These are phyloP conservation scores for Capsicum pubescens DNA, from an alignment of 257 asterid genomes.

Conservation along the genomic window DNA sequence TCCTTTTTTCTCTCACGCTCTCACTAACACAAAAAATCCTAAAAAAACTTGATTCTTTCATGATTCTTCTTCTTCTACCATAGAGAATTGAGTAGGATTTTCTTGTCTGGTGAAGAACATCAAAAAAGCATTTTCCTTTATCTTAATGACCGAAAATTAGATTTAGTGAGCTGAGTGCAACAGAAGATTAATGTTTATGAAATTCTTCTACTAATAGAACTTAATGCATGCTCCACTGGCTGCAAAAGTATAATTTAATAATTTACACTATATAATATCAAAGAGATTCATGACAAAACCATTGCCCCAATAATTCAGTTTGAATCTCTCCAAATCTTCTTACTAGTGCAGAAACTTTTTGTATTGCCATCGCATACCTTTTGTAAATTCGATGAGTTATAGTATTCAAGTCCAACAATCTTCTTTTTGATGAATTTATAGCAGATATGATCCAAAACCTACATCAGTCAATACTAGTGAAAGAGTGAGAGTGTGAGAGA, in stretches of 20 bases:
- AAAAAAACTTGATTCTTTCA: no score
- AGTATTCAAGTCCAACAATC: background rate
- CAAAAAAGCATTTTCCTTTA: no score
- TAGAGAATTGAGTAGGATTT: no score
- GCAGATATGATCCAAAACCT: no score
- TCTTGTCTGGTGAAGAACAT: no score
- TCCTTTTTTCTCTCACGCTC: no score
- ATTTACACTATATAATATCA: background rate
- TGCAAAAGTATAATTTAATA: background rate
- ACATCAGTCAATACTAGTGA: constrained; percentile 3
- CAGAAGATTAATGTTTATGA: background rate
- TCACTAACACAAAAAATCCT: no score
- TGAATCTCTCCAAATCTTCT: background rate
- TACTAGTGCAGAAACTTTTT: background rate
- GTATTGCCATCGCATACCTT: background rate
- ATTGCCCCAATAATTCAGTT: constrained; percentile 17
- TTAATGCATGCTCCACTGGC: background rate
- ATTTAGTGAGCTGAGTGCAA: background rate
- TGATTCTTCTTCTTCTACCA: no score
- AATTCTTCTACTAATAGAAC: background rate
- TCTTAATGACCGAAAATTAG: constrained; percentile 1
- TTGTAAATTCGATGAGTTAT: background rate
- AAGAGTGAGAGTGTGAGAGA: no score
- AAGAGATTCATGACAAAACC: constrained; percentile 10
- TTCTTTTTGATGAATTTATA: background rate